Percentiles rank a stretch among this genome's conserved stretches.
Conservation (phyloP, 2,329 filamentous ascomycete genomes). For the Phoma sp. region DNA sequence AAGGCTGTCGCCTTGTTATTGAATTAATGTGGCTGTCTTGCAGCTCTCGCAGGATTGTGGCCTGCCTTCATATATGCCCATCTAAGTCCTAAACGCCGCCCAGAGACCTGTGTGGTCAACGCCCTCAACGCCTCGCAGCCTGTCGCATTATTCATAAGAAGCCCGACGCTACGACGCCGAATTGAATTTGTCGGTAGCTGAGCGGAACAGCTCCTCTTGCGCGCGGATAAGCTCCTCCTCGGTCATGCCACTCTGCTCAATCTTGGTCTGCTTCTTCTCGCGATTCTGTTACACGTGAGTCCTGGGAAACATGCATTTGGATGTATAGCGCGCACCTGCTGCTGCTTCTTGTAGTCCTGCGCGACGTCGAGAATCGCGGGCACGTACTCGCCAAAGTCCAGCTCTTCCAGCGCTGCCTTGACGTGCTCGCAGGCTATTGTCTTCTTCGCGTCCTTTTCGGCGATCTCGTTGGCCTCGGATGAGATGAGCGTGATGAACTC, state of each 20-base stretch:
- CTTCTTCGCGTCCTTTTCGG: constrained; percentile 98
- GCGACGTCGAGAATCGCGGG: constrained; percentile 85
- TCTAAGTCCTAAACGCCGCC: constrained; percentile 33
- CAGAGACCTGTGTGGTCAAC: constrained; percentile 23
- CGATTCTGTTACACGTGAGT: constrained; percentile 67
- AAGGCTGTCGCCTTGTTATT: constrained; percentile 7
- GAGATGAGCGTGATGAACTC: constrained; percentile 98
- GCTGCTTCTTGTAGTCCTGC: constrained; percentile 87
- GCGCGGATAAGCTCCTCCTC: constrained; percentile 87
- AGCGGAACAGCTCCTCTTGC: constrained; percentile 90
- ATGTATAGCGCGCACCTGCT: constrained; percentile 69
- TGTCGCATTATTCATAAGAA: constrained; percentile 16
- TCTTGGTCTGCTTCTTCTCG: constrained; percentile 97
- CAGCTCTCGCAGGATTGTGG: constrained; percentile 2
- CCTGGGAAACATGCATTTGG: background rate
- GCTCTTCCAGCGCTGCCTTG: constrained; percentile 87
- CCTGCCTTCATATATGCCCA: constrained; percentile 19
- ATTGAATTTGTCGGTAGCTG: constrained; percentile 75
- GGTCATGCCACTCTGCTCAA: constrained; percentile 90
- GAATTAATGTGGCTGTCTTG: constrained; percentile 2
- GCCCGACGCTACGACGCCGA: constrained; percentile 48
- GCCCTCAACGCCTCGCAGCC: constrained; percentile 33
- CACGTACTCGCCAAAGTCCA: constrained; percentile 93
- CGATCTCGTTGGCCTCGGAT: constrained; percentile 98
- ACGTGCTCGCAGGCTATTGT: constrained; percentile 99